These are phyloP conservation scores for Iris pallida DNA, from an alignment of 116 monocot genomes.

Conservation along the genomic window DNA sequence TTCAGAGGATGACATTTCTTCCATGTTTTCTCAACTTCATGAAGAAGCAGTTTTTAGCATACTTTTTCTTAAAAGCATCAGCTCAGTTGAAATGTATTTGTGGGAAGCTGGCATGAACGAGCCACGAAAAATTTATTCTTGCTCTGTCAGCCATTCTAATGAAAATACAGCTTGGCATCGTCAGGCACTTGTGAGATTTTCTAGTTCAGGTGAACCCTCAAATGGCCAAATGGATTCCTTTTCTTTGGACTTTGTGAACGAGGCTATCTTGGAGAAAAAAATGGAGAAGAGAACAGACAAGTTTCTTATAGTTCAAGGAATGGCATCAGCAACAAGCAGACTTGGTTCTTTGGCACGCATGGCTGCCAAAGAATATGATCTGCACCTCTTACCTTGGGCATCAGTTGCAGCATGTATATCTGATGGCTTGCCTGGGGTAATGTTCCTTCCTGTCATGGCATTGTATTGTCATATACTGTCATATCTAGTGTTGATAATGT, in stretches of 20 bases:
- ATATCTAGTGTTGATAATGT: not conserved
- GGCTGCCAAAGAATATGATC: constrained; percentile 82
- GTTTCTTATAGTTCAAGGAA: constrained; percentile 79
- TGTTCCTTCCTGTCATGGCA: not conserved
- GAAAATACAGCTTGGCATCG: constrained; percentile 66
- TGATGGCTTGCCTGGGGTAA: constrained; percentile 54
- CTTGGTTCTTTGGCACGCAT: constrained; percentile 61
- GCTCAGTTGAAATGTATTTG: constrained; percentile 75
- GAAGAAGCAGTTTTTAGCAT: constrained; percentile 67
- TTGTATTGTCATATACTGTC: not conserved
- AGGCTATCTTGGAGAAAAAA: constrained; percentile 36
- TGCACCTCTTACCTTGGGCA: constrained; percentile 88
- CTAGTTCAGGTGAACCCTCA: constrained; percentile 31
- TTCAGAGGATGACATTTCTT: constrained; percentile 71
- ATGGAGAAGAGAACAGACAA: constrained; percentile 46
- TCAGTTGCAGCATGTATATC: constrained; percentile 91
- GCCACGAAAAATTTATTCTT: constrained; percentile 77
- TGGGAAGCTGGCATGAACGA: constrained; percentile 58
- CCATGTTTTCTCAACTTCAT: constrained; percentile 77
- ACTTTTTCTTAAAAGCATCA: constrained; percentile 87
- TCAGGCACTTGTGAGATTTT: constrained; percentile 50
- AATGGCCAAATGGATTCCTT: constrained; percentile 53
- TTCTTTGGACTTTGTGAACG: constrained; percentile 59
- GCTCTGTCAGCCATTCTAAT: constrained; percentile 51
- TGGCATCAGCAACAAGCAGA: constrained; percentile 69